These are phyloP conservation scores for Blastobotrys aristatus DNA, from an alignment of 1,139 yeast species.

Conservation along the genomic window DNA sequence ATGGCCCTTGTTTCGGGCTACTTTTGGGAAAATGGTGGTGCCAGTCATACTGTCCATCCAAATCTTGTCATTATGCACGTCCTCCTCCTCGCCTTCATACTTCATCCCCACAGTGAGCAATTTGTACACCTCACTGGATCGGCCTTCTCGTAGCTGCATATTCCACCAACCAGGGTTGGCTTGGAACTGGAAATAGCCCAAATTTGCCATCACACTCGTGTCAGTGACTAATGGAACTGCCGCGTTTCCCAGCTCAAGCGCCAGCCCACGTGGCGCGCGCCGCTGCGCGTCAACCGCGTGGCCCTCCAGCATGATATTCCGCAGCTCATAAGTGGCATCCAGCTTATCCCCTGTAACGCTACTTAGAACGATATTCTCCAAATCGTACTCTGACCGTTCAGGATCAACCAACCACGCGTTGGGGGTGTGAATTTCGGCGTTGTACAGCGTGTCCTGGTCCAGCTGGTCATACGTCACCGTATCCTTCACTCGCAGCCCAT, in stretches of 20 bases:
- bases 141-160: constrained; percentile 43
- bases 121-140: constrained; percentile 40
- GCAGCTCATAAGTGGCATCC: constrained; percentile 45
- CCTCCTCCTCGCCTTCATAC: constrained; percentile 24
- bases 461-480: constrained; percentile 37
- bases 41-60: constrained; percentile 42
- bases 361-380: constrained; percentile 53
- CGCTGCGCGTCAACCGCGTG: constrained; percentile 48
- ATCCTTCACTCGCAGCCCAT: constrained; percentile 35
- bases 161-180: constrained; percentile 66
- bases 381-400: constrained; percentile 47
- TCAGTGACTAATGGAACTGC: constrained; percentile 37
- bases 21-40: constrained; percentile 42
- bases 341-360: constrained; percentile 32
- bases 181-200: constrained; percentile 72
- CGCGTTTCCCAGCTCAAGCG: constrained; percentile 40
- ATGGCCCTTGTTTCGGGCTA: constrained; percentile 42
- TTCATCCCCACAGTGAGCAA: constrained; percentile 36
- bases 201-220: constrained; percentile 64
- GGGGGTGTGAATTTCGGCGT: constrained; percentile 60
- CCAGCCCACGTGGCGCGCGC: constrained; percentile 43
- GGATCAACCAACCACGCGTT: constrained; percentile 59
- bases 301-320: constrained; percentile 62
- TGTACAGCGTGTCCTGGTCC: constrained; percentile 48
- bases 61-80: constrained; percentile 12